Base-by-base conservation (phyloP, 2,329 filamentous ascomycete species). In the Graphilbum ipis-grandicollis region DNA sequence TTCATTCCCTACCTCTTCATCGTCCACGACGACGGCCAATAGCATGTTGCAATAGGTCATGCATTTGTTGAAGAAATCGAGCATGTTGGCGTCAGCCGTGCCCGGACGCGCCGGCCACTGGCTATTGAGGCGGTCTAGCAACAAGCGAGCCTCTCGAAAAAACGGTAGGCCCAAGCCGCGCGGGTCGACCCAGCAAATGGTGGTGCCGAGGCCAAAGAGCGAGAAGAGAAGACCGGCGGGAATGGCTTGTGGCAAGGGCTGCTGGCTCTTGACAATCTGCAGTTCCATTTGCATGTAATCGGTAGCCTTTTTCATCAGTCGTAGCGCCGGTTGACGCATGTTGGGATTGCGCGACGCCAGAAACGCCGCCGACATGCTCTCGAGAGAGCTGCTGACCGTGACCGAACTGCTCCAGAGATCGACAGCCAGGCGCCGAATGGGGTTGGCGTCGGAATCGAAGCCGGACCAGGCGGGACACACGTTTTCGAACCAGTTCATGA, bases 311-410 rank as follows among this genome's bases (percentile, higher is more conserved):
- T 50, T 47, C 32, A 59, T 42, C 14, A 56, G 48, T 1, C 47
- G 44, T 3, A 53, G 43, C 0, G 56, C 55, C 0, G 52, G 50
- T 9, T 50, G 53, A 2, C 48, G 46, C 52, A 59, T 54, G 19
- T 51, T 49, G 1, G 56, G 56, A 18, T 57, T 41, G 17, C 54
- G 39, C 0, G 54, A 51, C 0, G 53, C 51, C 9, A 59, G 36
- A 18, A 57, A 59, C 0, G 50, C 50, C 0, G 56, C 56, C 1
- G 56, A 56, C 56, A 59, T 59, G 36, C 55, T 56, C 35, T 58
- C 54, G 2, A 59, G 41, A 6, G 51, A 52, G 36, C 49, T 54
- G 39, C 53, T 54, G 0, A 59, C 56, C 2, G 55, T 47, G 0
- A 50, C 48, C 0, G 56, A 59, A 7, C 47, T 48, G 3, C 51